Conservation (phyloP, 1,139 yeast species). For the Hemisphaericaspora xylofermentans region DNA sequence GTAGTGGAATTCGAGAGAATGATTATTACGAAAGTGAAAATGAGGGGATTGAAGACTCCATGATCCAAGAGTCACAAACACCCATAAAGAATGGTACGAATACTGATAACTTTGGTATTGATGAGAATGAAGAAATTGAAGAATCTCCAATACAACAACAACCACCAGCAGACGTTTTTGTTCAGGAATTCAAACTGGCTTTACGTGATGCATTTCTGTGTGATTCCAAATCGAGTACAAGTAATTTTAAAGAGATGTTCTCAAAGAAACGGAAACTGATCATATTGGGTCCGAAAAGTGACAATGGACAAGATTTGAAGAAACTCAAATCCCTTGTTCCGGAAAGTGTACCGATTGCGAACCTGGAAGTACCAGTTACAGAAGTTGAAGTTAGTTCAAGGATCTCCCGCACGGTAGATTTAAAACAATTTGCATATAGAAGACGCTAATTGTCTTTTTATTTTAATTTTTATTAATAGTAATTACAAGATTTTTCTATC, state of each 20-base stretch:
- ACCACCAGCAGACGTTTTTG: background rate
- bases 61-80: background rate
- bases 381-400: background rate
- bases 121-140: conserved; percentile 40
- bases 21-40: conserved; percentile 5
- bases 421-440: conserved; percentile 15
- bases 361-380: background rate
- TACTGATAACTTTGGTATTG: conserved; percentile 13
- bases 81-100: background rate
- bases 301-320: background rate
- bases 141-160: conserved; percentile 36
- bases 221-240: conserved; percentile 1
- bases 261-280: background rate
- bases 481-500: background rate
- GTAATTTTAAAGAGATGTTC: background rate
- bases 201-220: conserved; percentile 10
- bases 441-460: conserved; percentile 5
- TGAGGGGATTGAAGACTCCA: background rate
- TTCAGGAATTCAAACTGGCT: conserved; percentile 5
- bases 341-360: conserved; percentile 4
- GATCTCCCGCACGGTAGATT: conserved; percentile 8
- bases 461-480: background rate
- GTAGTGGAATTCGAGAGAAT: conserved; percentile 22
- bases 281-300: background rate
- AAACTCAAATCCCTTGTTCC: background rate